A percentile compares a stretch with the other conserved stretches of the same genome.
Conservation (phyloP, 2,329 filamentous ascomycete genomes). For the Nigrospora sphaerica region DNA sequence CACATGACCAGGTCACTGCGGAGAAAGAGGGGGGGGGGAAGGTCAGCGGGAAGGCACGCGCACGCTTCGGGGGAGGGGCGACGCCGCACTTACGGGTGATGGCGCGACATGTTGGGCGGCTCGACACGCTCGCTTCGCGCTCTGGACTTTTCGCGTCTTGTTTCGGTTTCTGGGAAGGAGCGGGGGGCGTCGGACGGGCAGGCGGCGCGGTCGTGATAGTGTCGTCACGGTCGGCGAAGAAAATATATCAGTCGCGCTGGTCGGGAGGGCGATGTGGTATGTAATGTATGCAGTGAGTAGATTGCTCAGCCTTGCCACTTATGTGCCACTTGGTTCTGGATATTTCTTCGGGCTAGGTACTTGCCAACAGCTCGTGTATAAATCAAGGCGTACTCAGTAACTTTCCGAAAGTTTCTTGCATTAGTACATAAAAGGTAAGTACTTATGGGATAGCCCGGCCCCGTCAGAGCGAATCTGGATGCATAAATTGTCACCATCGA, state of each 20-base stretch:
- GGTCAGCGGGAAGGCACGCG: constrained; percentile 16
- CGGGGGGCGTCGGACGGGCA: neutral
- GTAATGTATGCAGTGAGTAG: neutral
- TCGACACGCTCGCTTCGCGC: neutral
- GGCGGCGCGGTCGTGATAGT: too few species aligned
- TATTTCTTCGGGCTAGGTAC: constrained; percentile 11
- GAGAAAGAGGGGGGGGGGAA: neutral
- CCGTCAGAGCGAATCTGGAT: too few species aligned
- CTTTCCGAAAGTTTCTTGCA: too few species aligned
- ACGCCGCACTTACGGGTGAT: constrained; percentile 67
- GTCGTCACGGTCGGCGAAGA: constrained; percentile 1
- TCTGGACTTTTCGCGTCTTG: neutral
- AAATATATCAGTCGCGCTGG: constrained; percentile 3
- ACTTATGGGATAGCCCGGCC: too few species aligned
- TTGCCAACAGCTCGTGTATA: neutral
- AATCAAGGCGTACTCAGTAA: constrained; percentile 1
- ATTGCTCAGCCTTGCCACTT: constrained; percentile 40
- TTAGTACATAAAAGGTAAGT: too few species aligned
- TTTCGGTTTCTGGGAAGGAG: neutral
- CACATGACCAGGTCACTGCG: constrained; percentile 88
- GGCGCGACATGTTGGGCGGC: constrained; percentile 67
- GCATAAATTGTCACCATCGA: too few species aligned
- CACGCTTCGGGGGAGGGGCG: neutral
- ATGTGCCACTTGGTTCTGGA: constrained; percentile 26
- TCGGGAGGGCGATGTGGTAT: constrained; percentile 9